These are phyloP conservation scores for Linum lewisii DNA, from an alignment of 345 rosid species.

Conservation along the genomic window DNA sequence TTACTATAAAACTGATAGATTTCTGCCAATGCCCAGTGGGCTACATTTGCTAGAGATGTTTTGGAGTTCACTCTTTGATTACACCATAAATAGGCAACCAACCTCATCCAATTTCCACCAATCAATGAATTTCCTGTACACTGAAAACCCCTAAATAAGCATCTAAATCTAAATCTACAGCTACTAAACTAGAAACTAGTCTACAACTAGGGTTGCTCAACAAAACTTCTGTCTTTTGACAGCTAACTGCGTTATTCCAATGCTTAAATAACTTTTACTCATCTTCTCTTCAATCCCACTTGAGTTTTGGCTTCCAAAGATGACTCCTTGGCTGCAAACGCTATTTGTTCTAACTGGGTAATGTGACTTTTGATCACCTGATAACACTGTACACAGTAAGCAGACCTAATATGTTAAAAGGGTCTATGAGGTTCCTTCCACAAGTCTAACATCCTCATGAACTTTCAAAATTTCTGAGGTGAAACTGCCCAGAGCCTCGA, in stretches of 20 bases:
- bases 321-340: not conserved
- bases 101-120: constrained; percentile 16
- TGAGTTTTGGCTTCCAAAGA: no score
- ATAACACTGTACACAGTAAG: constrained; percentile 15
- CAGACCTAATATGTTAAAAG: not conserved
- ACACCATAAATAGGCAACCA: constrained; percentile 20
- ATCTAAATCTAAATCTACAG: constrained; percentile 4
- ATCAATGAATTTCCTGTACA: constrained; percentile 38
- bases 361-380: not conserved
- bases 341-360: not conserved
- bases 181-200: constrained; percentile 4
- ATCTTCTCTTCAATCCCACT: constrained; percentile 1
- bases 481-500: constrained; percentile 68
- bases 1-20: no score
- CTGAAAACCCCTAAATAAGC: constrained; percentile 20
- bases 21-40: no score
- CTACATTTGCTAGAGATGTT: no score
- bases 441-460: constrained; percentile 65
- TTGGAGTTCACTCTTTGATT: not conserved
- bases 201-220: not conserved
- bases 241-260: not conserved
- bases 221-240: constrained; percentile 7
- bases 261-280: not conserved
- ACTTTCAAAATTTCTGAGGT: constrained; percentile 70
- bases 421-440: constrained; percentile 14